A percentile compares a stretch with the other conserved stretches of the same genome.
These are phyloP conservation scores for Heritiera littoralis DNA, from an alignment of 345 rosid genomes.

Conservation along the genomic window DNA sequence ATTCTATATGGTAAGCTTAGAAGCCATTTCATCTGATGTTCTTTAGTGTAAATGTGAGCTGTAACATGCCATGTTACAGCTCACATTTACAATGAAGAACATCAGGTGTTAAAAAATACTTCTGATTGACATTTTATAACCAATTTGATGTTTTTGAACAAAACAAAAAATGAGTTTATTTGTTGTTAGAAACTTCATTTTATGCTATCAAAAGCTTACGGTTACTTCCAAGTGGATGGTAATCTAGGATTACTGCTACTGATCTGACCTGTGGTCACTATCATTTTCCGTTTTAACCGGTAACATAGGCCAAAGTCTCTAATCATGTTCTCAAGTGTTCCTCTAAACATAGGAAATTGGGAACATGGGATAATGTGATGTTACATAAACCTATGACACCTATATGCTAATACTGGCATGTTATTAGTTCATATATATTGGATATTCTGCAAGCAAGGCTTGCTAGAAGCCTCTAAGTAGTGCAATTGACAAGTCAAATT, in stretches of 20 bases:
- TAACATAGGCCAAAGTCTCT: neutral
- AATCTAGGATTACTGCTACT: neutral
- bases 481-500: neutral
- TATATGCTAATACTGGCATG: neutral
- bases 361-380: neutral
- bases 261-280: neutral
- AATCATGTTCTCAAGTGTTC: neutral
- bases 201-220: neutral
- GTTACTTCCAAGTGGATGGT: neutral
- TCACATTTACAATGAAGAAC: too few relatives aligned
- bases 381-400: neutral
- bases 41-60: neutral
- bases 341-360: neutral
- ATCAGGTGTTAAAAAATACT: neutral
- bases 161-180: neutral
- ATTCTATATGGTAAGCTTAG: conserved; percentile 68
- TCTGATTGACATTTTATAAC: neutral
- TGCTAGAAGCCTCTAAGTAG: neutral
- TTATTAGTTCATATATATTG: neutral
- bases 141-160: neutral
- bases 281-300: neutral
- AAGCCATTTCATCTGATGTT: conserved; percentile 14
- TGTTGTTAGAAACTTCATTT: neutral
- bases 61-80: neutral
- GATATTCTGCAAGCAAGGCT: neutral